Evolutionary conservation across 2,329 filamentous ascomycete species (phyloP).

Genomic region (Seiridium cupressi): DNA sequence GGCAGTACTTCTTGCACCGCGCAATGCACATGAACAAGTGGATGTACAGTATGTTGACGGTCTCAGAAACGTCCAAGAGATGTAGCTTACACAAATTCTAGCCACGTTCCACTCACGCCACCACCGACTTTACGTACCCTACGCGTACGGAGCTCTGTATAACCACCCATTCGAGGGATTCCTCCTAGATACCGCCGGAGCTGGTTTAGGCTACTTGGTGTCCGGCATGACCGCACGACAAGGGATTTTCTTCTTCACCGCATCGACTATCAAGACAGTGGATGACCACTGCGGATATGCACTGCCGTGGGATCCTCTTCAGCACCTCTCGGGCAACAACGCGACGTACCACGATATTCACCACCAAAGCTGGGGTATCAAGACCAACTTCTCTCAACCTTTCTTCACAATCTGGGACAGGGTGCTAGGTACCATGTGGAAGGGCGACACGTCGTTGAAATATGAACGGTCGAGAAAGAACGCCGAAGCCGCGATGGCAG

Average conservation of each 20-base stretch:
- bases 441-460: slow-evolving; percentile 52
- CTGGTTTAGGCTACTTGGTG: slow-evolving; percentile 78
- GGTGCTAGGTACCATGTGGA: slow-evolving; percentile 79
- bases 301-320: slow-evolving; percentile 93
- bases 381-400: slow-evolving; percentile 87
- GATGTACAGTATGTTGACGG: slow-evolving; percentile 75
- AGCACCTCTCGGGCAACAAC: slow-evolving; percentile 91
- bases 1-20: slow-evolving; percentile 97
- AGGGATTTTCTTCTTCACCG: slow-evolving; percentile 84
- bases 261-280: slow-evolving; percentile 91
- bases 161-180: slow-evolving; percentile 96
- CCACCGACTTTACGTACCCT: slow-evolving; percentile 95
- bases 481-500: slow-evolving; percentile 34
- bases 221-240: slow-evolving; percentile 82
- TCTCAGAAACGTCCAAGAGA: neutral
- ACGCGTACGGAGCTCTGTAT: slow-evolving; percentile 94
- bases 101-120: slow-evolving; percentile 91
- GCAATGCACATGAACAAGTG: slow-evolving; percentile 97
- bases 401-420: slow-evolving; percentile 97
- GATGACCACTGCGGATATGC: slow-evolving; percentile 96
- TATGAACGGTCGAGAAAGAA: slow-evolving; percentile 41
- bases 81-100: slow-evolving; percentile 33
- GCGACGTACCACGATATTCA: slow-evolving; percentile 97
- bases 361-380: slow-evolving; percentile 99
- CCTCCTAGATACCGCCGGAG: slow-evolving; percentile 85